Percentiles rank a stretch among this genome's conserved stretches.
These are phyloP conservation scores for Phytophthora hybrid DNA, from an alignment of 352 stramenopile genomes.

Conservation along the genomic window DNA sequence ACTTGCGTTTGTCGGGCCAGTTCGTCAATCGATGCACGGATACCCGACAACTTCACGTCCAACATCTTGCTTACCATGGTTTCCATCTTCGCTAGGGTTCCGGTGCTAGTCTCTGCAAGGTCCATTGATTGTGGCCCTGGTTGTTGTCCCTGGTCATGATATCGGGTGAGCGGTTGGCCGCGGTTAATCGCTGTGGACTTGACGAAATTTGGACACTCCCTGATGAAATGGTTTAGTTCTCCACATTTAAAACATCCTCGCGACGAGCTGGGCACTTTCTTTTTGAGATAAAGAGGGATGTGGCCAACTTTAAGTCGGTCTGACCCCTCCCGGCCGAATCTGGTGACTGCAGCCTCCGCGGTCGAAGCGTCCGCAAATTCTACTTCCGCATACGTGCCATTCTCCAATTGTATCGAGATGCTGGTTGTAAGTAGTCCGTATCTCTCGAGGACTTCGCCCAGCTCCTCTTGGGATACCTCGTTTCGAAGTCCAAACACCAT, in stretches of 20 bases:
- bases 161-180: neutral
- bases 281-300: neutral
- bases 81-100: no score
- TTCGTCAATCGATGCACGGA: no score
- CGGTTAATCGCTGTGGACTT: neutral
- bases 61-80: no score
- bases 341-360: neutral
- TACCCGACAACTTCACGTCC: no score
- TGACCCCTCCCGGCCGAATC: neutral
- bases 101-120: no score
- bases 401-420: neutral
- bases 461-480: neutral
- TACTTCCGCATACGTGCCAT: neutral
- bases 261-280: neutral
- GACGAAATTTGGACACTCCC: neutral
- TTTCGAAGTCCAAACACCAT: constrained; percentile 6
- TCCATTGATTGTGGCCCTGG: no score
- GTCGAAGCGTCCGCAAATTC: neutral
- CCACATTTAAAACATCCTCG: constrained; percentile 3
- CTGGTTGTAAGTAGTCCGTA: neutral
- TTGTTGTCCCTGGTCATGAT: no score
- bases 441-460: neutral
- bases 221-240: constrained; percentile 1
- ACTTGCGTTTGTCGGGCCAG: no score
- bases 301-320: neutral